Percentiles rank a stretch among this genome's conserved stretches.
Conservation (phyloP, 108 stramenopile species). For the Fragilariopsis cylindrus region DNA sequence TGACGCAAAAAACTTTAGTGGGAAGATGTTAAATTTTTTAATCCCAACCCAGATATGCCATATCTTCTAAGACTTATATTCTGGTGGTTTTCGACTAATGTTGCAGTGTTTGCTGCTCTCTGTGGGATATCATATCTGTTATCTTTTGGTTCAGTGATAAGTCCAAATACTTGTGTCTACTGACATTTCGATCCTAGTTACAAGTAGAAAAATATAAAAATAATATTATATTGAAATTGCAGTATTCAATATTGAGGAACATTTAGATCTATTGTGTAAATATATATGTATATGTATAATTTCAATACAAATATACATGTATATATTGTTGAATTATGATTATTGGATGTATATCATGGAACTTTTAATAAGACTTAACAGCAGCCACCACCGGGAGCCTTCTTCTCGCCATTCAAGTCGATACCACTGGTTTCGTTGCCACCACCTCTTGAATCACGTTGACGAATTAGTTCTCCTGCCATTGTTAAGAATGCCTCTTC, state of each 20-base stretch:
- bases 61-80: conserved; percentile 2
- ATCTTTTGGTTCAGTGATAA: neutral
- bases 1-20: neutral
- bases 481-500: conserved; percentile 98
- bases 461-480: conserved; percentile 95
- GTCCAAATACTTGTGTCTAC: too few species aligned
- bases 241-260: too few species aligned
- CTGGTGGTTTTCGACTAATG: conserved; percentile 2
- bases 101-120: neutral
- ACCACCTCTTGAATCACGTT: conserved; percentile 66
- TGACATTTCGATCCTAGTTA: too few species aligned
- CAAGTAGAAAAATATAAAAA: too few species aligned
- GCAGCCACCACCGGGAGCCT: neutral
- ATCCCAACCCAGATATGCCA: neutral
- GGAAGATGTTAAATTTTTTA: conserved; percentile 1
- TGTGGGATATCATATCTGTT: neutral
- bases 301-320: too few species aligned
- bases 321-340: too few species aligned
- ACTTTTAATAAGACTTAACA: too few species aligned
- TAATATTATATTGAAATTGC: too few species aligned
- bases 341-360: too few species aligned
- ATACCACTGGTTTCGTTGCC: conserved; percentile 51
- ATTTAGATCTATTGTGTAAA: too few species aligned
- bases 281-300: too few species aligned
- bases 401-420: conserved; percentile 57